Base-by-base conservation (phyloP, 1,284 basidiomycete species). In the Cryptococcus sp. region DNA sequence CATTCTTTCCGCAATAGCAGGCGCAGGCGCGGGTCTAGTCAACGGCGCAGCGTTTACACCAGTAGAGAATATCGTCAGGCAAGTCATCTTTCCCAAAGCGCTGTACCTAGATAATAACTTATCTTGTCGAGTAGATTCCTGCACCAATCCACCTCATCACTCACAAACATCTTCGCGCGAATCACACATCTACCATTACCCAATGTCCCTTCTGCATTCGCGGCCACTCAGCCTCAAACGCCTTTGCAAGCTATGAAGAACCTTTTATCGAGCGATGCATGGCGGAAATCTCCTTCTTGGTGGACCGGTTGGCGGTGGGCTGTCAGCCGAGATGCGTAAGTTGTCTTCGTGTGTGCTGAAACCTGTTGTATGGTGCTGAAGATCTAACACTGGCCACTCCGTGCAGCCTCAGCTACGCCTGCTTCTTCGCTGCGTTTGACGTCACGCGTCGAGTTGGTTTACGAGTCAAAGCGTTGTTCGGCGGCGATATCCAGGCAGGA, bases 351-450 rank as follows among this genome's bases (percentile, higher is more conserved):
- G 46, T 3, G 20, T 37, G 20, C n/a, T n/a, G n/a, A n/a, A n/a
- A n/a, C n/a, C 46, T 46, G 20, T 29, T 15, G 29, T n/a, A 25
- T 34, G 22, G n/a, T n/a, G n/a, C n/a, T n/a, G n/a, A n/a, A n/a
- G n/a, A n/a, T n/a, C n/a, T n/a, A n/a, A n/a, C n/a, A n/a, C n/a
- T n/a, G n/a, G n/a, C n/a, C n/a, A n/a, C n/a, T n/a, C n/a, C n/a
- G n/a, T n/a, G n/a, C n/a, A 75, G 73, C 2, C 50, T 72, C 8
- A 72, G 71, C 48, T 78, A 78, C 54, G 68, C 68, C n/a, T 64
- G 73, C 51, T 78, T 78, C 64, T 78, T 78, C 50, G 75, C 77
- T 11, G 70, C 75, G 0, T 78, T 78, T 47, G 77, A 78, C 54
- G 51, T 77, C 6, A 77, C 77, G 5, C 62, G 77, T 4, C 64